Base-by-base conservation (phyloP, 2,329 filamentous ascomycete species). In the Trichoderma sp. region DNA sequence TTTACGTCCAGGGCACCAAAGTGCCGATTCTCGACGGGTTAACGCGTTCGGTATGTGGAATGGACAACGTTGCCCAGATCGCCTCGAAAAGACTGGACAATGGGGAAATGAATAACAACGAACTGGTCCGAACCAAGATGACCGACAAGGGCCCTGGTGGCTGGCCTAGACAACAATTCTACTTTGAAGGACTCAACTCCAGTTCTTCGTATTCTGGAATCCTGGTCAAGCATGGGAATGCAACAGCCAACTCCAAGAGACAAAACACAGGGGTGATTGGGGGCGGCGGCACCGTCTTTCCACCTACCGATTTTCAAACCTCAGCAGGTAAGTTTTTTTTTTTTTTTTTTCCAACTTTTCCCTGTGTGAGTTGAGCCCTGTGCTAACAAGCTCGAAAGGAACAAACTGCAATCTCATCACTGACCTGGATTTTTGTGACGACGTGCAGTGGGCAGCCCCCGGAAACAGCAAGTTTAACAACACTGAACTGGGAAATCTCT, bases 371-470 rank as follows among this genome's bases (percentile, higher is more conserved):
- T 19, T 7, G 54, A 13, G 10, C 5, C 8, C 4, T 57, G 25
- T 63, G 10, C 59, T 64, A n/a, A 68, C n/a, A 8, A 15, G 1
- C 9, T 22, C n/a, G 69, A 70, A 73, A 88, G 92, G 91, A 68
- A 86, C 88, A 69, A 97, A 94, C 74, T 99, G 95, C 78, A 90
- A 90, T 69, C 85, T 99, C 48, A 84, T 98, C 54, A 94, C 90
- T 77, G 90, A 96, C 75, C 87, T 99, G n/a, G 83, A 89, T 0
- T 96, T 98, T 78, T 99, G 95, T 80, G 86, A 90, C 72, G 88
- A 94, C 73, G 91, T 94, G 57, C 92, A 94, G 60, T 97, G 97
- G 76, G 91, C 94, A 7, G 95, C 97, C 0, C 95, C 95, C 0
- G 89, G 91, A 48, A 97, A 97, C 74, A 84, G 87, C 2, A 87